Conservation (phyloP, 495 filamentous ascomycete species). For the Trichoderma parareesei region DNA sequence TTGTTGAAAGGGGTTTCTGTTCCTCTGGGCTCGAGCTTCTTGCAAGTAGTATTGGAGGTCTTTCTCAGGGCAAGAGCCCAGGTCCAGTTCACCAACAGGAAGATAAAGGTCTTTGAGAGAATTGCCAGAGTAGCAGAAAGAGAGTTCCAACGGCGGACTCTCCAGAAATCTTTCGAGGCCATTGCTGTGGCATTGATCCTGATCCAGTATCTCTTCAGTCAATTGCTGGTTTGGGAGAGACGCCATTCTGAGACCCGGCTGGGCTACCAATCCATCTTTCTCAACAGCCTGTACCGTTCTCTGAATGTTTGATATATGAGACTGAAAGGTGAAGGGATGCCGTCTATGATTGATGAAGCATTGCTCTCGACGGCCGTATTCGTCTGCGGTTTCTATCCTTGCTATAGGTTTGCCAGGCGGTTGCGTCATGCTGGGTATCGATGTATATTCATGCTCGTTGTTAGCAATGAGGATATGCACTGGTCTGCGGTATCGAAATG, state of each 20-base stretch:
- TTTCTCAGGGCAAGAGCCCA: background rate
- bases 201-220: background rate
- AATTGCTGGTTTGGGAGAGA: background rate
- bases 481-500: too few relatives aligned
- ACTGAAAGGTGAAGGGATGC: conserved; percentile 2
- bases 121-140: background rate
- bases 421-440: background rate
- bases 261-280: background rate
- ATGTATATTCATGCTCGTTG: background rate
- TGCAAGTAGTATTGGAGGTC: background rate
- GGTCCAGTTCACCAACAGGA: background rate
- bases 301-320: background rate
- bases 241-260: background rate
- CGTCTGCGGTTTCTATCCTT: background rate
- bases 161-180: background rate
- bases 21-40: background rate
- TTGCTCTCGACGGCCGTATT: background rate
- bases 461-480: background rate
- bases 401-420: background rate
- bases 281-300: background rate
- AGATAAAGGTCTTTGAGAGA: background rate
- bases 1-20: background rate
- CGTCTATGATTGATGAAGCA: background rate
- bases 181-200: background rate
- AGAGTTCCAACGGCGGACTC: background rate